Percentiles rank a stretch among this genome's conserved stretches.
Conservation (phyloP, 1,284 basidiomycete species). For the Cryptococcus sp. region DNA sequence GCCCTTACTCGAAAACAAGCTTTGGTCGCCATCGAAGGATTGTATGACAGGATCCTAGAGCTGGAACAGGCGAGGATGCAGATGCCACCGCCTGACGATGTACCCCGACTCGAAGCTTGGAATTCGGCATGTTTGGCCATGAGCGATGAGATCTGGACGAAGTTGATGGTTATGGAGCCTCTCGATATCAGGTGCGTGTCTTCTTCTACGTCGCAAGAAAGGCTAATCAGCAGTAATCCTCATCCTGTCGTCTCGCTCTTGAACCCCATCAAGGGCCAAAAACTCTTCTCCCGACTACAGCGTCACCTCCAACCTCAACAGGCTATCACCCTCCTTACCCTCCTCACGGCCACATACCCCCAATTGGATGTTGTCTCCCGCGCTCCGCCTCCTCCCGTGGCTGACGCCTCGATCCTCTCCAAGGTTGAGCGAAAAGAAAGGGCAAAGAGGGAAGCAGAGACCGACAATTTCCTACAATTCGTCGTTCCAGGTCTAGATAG, state of each 20-base stretch:
- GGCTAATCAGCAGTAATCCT: slow-evolving; percentile 59
- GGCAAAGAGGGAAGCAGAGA: slow-evolving; percentile 77
- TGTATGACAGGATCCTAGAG: slow-evolving; percentile 80
- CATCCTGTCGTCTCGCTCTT: slow-evolving; percentile 96
- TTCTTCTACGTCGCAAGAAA: background rate
- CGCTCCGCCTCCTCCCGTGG: slow-evolving; percentile 58
- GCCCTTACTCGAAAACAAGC: slow-evolving; percentile 75
- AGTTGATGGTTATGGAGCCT: slow-evolving; percentile 79
- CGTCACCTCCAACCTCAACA: slow-evolving; percentile 78
- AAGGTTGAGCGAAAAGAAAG: slow-evolving; percentile 58
- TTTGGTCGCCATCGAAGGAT: slow-evolving; percentile 71
- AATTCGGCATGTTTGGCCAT: slow-evolving; percentile 55
- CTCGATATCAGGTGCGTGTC: slow-evolving; percentile 72
- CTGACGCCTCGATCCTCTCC: slow-evolving; percentile 47
- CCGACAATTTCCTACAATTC: slow-evolving; percentile 79
- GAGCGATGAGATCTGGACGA: slow-evolving; percentile 72
- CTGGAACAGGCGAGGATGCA: slow-evolving; percentile 82
- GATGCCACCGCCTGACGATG: slow-evolving; percentile 56
- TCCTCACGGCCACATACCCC: slow-evolving; percentile 88
- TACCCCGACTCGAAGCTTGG: slow-evolving; percentile 64
- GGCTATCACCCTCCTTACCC: slow-evolving; percentile 79
- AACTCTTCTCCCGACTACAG: slow-evolving; percentile 79
- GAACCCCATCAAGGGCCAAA: slow-evolving; percentile 86
- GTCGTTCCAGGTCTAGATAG: slow-evolving; percentile 83
- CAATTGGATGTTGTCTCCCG: slow-evolving; percentile 84